Conservation (phyloP, 371 early-diverging fungal species). For the Mucor racemosus region DNA sequence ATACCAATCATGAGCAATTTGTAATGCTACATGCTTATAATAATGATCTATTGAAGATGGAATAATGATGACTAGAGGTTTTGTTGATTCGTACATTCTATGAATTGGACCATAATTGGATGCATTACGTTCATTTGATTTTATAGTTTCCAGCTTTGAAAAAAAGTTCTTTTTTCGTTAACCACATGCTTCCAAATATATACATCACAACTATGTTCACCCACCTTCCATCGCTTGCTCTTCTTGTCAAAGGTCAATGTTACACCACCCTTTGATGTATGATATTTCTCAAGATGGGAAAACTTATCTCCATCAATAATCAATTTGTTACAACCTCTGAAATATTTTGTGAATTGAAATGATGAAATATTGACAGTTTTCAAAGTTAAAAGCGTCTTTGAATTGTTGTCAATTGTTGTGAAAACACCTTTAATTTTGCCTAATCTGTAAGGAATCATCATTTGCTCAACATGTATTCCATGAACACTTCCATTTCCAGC, state of each 20-base stretch:
- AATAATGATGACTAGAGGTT: constrained; percentile 54
- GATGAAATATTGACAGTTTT: constrained; percentile 22
- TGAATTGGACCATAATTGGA: constrained; percentile 66
- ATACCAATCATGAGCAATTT: constrained; percentile 68
- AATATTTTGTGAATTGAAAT: constrained; percentile 8
- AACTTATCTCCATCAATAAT: constrained; percentile 21
- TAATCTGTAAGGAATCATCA: constrained; percentile 57
- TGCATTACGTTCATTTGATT: constrained; percentile 7
- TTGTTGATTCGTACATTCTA: constrained; percentile 45
- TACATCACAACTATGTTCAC: background rate
- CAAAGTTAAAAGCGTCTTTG: constrained; percentile 2
- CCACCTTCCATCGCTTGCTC: constrained; percentile 19
- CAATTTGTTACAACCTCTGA: constrained; percentile 14
- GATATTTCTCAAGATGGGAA: constrained; percentile 12
- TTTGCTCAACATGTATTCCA: constrained; percentile 68
- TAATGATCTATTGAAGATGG: constrained; percentile 32
- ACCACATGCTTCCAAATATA: too few species aligned
- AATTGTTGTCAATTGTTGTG: background rate
- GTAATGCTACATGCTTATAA: constrained; percentile 51
- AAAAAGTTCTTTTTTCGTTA: background rate
- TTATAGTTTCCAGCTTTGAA: background rate
- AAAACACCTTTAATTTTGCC: constrained; percentile 20
- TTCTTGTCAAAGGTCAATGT: constrained; percentile 13
- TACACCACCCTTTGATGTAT: background rate
- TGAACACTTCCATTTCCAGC: constrained; percentile 64